Percentiles rank a stretch among this genome's conserved stretches.
Conservation (phyloP, 2,329 filamentous ascomycete species). For the Tolypocladium tundrense region DNA sequence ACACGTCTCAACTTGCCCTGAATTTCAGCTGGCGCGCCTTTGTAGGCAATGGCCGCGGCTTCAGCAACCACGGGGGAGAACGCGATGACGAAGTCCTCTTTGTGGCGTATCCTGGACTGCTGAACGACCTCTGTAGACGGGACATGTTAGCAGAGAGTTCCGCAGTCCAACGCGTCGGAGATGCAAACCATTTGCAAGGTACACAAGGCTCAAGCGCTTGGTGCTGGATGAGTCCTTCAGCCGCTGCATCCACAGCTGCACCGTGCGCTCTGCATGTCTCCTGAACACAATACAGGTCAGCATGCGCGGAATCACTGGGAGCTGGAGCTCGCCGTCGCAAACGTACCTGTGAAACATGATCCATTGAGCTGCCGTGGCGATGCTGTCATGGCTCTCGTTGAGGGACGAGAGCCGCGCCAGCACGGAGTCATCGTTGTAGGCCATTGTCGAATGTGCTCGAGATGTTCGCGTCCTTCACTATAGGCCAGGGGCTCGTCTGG, state of each 20-base stretch:
- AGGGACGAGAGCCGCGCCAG: constrained; percentile 89
- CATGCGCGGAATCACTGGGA: not conserved
- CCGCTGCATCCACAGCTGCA: constrained; percentile 82
- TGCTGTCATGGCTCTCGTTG: constrained; percentile 96
- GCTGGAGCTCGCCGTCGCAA: not conserved
- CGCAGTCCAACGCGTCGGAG: not conserved
- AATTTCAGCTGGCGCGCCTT: constrained; percentile 74
- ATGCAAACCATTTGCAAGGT: constrained; percentile 79
- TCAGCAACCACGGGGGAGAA: constrained; percentile 90
- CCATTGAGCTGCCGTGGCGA: constrained; percentile 95
- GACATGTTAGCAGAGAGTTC: constrained; percentile 3
- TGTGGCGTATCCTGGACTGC: constrained; percentile 85
- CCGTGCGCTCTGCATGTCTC: constrained; percentile 84
- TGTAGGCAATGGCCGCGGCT: constrained; percentile 83
- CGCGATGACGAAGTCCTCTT: constrained; percentile 84
- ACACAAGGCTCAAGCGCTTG: constrained; percentile 83
- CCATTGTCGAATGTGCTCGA: constrained; percentile 46
- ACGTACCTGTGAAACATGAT: constrained; percentile 94
- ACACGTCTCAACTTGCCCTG: constrained; percentile 82
- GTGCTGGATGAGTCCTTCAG: constrained; percentile 78
- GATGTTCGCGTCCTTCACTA: not conserved
- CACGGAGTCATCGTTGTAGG: constrained; percentile 92
- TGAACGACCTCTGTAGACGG: constrained; percentile 70
- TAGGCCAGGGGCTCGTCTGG: not conserved
- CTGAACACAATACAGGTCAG: constrained; percentile 32